Base-by-base conservation (phyloP, 495 filamentous ascomycete genomes). In the Penicillium maclennaniae region DNA sequence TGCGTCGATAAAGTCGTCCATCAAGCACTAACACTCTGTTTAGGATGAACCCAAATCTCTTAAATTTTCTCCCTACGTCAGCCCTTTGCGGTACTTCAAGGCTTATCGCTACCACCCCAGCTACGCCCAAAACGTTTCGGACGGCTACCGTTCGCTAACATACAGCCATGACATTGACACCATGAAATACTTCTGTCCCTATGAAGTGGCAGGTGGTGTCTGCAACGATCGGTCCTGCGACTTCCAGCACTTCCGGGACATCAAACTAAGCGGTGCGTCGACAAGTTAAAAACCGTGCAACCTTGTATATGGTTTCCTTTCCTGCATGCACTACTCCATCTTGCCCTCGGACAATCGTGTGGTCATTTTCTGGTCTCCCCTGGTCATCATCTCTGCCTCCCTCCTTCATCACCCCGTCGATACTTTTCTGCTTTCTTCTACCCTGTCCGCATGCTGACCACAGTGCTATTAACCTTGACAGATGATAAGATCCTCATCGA, bases 101-200 rank as follows among this genome's bases (percentile, higher is more conserved):
- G 86, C 88, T 41, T 97, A 88, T 72, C 90, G 93, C 51, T 95
- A 88, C 61, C 90, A 97, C 68, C 87, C 88, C 21, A 75, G 81
- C 28, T 97, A 82, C 71, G 69, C 77, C 47, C 61, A 87, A 26
- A 70, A 83, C 39, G 85, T 93, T 54, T 64, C 84, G 47, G 84
- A 82, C 60, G 92, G 91, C 46, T 85, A 89, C 66, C 85, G 84
- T 68, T 97, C 95, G 56, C 75, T 95, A 79, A 97, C 89, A 41
- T 97, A 92, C 74, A 97, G 89, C 67, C 84, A 92, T 69, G 83
- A 82, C 49, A 92, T 97, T 66, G 80, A 97, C 63, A 72, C 87
- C 7, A 76, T 81, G 56, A 84, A 78, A 54, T 79, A 78, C 44
- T 51, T 97, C 17, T 97, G 93, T 67, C 83, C 77, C 2, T 86